Percentiles rank a stretch among this genome's conserved stretches.
phyloP scores from a whole-genome alignment of 2,329 filamentous ascomycete species.

The Pseudogymnoascus sp. region DNA sequence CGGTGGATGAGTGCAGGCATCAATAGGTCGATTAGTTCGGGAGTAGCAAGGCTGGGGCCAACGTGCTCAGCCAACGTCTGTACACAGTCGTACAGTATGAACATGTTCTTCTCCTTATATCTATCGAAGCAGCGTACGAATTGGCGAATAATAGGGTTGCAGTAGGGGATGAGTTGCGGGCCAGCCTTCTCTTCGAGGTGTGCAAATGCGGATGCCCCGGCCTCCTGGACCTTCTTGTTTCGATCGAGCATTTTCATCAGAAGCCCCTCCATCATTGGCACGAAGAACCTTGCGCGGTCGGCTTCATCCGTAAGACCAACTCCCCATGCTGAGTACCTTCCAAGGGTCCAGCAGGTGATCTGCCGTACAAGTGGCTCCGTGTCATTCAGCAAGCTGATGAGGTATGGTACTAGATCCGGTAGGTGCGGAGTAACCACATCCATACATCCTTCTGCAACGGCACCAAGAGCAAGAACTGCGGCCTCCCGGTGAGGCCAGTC shows the following conservation, averaged over 20 bases:
- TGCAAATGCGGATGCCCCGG: conserved; percentile 90
- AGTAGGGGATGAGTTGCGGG: conserved; percentile 73
- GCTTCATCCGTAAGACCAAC: conserved; percentile 61
- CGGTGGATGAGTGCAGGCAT: conserved; percentile 89
- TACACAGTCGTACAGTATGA: conserved; percentile 96
- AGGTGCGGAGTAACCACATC: conserved; percentile 83
- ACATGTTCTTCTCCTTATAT: conserved; percentile 99
- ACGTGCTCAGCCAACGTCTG: conserved; percentile 93
- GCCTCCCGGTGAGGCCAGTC: conserved; percentile 93
- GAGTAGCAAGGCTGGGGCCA: conserved; percentile 70
- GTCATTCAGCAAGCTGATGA: conserved; percentile 80
- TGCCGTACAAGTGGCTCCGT: conserved; percentile 84
- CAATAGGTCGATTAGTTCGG: conserved; percentile 72
- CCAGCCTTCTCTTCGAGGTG: conserved; percentile 92
- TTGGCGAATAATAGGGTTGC: conserved; percentile 81
- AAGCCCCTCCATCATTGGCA: conserved; percentile 96
- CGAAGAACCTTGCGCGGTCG: conserved; percentile 72
- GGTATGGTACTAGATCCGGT: conserved; percentile 80
- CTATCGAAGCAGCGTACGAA: conserved; percentile 86
- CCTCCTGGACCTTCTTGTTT: conserved; percentile 97
- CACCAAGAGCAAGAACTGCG: conserved; percentile 86
- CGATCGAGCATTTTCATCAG: conserved; percentile 89
- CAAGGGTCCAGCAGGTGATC: conserved; percentile 97
- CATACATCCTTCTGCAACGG: conserved; percentile 92
- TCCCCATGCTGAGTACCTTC: conserved; percentile 89